These are phyloP conservation scores for Drechslerella coelobrocha DNA, from an alignment of 2,329 filamentous ascomycete genomes.

Conservation along the genomic window DNA sequence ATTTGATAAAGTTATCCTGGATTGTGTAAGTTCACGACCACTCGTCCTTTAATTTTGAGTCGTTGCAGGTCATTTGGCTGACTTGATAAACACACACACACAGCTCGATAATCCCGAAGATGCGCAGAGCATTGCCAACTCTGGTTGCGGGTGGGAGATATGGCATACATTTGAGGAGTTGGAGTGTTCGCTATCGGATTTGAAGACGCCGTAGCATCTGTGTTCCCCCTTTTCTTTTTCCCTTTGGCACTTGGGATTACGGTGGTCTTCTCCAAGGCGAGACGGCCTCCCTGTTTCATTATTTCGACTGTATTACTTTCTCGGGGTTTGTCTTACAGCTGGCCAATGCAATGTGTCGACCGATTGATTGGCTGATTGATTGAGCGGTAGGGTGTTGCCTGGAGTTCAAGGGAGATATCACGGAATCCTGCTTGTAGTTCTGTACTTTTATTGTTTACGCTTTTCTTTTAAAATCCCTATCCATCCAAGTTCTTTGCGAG, in stretches of 20 bases:
- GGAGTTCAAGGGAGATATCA: constrained; percentile 19
- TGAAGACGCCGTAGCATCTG: constrained; percentile 25
- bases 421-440: neutral
- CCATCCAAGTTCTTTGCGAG: neutral
- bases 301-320: too few relatives aligned
- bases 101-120: constrained; percentile 37
- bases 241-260: too few relatives aligned
- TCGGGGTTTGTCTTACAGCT: neutral
- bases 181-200: constrained; percentile 38
- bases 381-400: constrained; percentile 6
- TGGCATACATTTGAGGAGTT: constrained; percentile 49
- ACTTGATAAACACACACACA: neutral
- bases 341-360: neutral
- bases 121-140: constrained; percentile 16
- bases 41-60: neutral
- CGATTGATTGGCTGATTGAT: neutral
- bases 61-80: neutral
- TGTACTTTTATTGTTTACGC: neutral
- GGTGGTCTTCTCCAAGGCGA: too few relatives aligned
- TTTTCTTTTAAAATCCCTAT: neutral
- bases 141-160: constrained; percentile 36
- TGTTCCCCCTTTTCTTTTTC: too few relatives aligned
- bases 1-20: constrained; percentile 39
- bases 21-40: constrained; percentile 35
- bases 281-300: too few relatives aligned